Evolutionary conservation across 306 rosid species (phyloP).

Genomic region (Carpinus viminea): DNA sequence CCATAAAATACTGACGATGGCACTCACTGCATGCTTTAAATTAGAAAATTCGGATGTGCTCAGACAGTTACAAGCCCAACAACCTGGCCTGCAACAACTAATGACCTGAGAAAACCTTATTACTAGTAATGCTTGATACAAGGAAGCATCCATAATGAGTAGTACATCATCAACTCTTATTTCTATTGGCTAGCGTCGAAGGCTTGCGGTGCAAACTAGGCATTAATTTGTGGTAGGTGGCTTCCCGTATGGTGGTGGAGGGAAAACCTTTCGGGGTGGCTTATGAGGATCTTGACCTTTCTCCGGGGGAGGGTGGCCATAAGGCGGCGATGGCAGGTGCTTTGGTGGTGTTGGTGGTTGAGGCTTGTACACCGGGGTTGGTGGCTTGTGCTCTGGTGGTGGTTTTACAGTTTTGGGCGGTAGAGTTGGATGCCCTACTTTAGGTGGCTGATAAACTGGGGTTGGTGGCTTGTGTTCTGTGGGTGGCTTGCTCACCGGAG

Average conservation of each 20-base stretch:
- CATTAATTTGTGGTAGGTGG: background rate
- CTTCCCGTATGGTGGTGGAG: constrained; percentile 6
- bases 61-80: background rate
- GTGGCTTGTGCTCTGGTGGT: constrained; percentile 16
- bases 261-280: background rate
- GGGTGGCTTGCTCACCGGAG: too few relatives aligned
- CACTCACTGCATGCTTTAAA: background rate
- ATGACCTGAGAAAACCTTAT: background rate
- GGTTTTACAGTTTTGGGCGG: background rate
- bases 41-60: background rate
- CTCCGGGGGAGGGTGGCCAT: constrained; percentile 19
- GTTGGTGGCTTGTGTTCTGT: too few relatives aligned
- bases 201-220: background rate
- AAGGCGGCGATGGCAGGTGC: constrained; percentile 14
- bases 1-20: background rate
- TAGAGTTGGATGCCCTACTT: background rate
- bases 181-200: background rate
- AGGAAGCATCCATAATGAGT: background rate
- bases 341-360: background rate
- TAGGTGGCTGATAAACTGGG: too few relatives aligned
- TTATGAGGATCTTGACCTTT: constrained; percentile 4
- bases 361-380: background rate
- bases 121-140: background rate
- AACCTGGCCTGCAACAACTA: background rate
- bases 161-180: background rate